Evolutionary conservation across 257 asterid genomes (phyloP).

Genomic region (Osmanthus fragrans): DNA sequence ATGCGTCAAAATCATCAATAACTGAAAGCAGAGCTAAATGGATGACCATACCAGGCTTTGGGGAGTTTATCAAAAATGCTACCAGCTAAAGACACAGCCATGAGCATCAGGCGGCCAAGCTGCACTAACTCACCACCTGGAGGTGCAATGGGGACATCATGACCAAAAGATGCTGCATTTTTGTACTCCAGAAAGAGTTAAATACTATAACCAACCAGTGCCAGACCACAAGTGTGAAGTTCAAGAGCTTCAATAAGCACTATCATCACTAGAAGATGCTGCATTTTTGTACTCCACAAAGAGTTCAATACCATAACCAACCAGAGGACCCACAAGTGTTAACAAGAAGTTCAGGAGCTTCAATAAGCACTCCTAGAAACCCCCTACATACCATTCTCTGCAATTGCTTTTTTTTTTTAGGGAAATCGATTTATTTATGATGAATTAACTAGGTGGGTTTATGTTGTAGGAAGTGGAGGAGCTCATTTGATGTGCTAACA

Average conservation of each 20-base stretch:
- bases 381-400: slow-evolving; percentile 81
- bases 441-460: no score
- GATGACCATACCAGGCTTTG: slow-evolving; percentile 69
- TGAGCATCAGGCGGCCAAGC: slow-evolving; percentile 89
- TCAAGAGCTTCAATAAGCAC: no score
- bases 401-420: no score
- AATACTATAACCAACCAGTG: slow-evolving; percentile 82
- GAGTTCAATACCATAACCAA: slow-evolving; percentile 83
- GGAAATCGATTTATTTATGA: no score
- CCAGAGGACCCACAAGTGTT: slow-evolving; percentile 54
- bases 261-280: slow-evolving; percentile 46
- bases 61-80: slow-evolving; percentile 88
- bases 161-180: slow-evolving; percentile 45
- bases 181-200: slow-evolving; percentile 78
- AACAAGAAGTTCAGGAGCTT: slow-evolving; percentile 74
- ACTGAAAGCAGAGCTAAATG: not conserved
- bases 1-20: not conserved
- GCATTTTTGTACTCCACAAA: slow-evolving; percentile 69
- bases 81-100: slow-evolving; percentile 63
- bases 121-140: slow-evolving; percentile 50
- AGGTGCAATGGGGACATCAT: slow-evolving; percentile 48
- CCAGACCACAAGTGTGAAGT: slow-evolving; percentile 42
- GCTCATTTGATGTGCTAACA: no score
- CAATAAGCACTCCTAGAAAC: slow-evolving; percentile 70
- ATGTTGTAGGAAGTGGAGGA: no score